phyloP scores from a whole-genome alignment of 2,329 filamentous ascomycete genomes.

The Corniculantispora saksenae region DNA sequence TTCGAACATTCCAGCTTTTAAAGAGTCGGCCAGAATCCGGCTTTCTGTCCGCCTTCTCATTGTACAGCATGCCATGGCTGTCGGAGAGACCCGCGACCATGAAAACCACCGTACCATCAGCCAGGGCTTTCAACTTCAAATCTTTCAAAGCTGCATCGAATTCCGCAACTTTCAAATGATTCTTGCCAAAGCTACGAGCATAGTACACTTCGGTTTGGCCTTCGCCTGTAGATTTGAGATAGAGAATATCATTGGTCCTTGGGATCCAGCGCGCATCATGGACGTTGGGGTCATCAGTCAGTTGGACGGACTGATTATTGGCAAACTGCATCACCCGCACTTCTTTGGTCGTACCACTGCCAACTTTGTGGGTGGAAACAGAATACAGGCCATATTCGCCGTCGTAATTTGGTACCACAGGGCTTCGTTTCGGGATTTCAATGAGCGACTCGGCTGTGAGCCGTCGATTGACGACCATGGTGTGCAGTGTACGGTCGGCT shows the following conservation, averaged over 20 bases:
- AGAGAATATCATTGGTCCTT: constrained; percentile 33
- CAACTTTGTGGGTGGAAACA: constrained; percentile 39
- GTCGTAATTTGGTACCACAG: constrained; percentile 42
- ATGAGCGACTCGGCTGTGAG: constrained; percentile 37
- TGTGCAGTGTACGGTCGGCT: neutral
- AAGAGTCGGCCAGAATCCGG: constrained; percentile 35
- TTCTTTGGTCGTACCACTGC: constrained; percentile 31
- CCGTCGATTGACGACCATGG: constrained; percentile 17
- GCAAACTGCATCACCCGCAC: constrained; percentile 37
- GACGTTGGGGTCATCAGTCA: constrained; percentile 31
- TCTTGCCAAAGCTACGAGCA: constrained; percentile 23
- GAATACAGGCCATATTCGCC: constrained; percentile 44
- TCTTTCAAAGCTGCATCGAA: constrained; percentile 35
- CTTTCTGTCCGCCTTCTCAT: constrained; percentile 29
- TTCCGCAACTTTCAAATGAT: constrained; percentile 27
- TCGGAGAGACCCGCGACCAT: constrained; percentile 36
- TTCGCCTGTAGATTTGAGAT: constrained; percentile 31
- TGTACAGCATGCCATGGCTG: constrained; percentile 34
- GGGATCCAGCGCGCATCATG: constrained; percentile 41
- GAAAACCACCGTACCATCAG: constrained; percentile 37
- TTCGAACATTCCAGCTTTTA: constrained; percentile 34
- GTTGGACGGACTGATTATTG: constrained; percentile 28
- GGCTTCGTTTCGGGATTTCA: constrained; percentile 31
- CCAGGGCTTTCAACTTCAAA: constrained; percentile 37
- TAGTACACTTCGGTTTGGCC: constrained; percentile 36